Evolutionary conservation across 768 basidiomycete genomes (phyloP).

Genomic region (Rhizopogon rudus): DNA sequence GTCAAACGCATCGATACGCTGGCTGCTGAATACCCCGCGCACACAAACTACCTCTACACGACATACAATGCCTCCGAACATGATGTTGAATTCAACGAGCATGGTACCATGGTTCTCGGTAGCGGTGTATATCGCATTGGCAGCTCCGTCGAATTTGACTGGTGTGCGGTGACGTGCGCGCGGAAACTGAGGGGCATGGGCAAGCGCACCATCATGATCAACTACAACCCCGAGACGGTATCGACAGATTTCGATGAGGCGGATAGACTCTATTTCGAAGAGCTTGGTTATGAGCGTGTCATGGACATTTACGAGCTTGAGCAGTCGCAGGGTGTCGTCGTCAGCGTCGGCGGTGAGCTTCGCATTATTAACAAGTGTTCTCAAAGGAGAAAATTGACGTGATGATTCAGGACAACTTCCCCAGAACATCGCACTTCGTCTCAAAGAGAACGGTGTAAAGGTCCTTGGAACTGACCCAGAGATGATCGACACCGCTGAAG

Average conservation of each 20-base stretch:
- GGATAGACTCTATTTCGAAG: constrained; percentile 98
- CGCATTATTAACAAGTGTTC: constrained; percentile 1
- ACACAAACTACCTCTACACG: constrained; percentile 99
- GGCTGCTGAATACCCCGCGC: constrained; percentile 96
- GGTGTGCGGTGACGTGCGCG: constrained; percentile 99
- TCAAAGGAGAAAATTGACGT: background rate
- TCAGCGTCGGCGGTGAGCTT: constrained; percentile 87
- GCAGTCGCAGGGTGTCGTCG: constrained; percentile 86
- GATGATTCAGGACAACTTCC: constrained; percentile 79
- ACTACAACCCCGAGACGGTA: constrained; percentile 99
- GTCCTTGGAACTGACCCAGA: constrained; percentile 95
- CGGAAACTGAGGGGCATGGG: constrained; percentile 89
- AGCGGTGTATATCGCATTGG: constrained; percentile 98
- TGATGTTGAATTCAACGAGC: constrained; percentile 92
- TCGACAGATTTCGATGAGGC: constrained; percentile 99
- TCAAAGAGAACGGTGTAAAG: constrained; percentile 86
- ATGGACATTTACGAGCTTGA: constrained; percentile 99
- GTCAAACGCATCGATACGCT: constrained; percentile 99
- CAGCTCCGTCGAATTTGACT: constrained; percentile 98
- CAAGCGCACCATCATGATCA: constrained; percentile 96
- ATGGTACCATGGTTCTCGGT: constrained; percentile 99
- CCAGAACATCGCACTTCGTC: constrained; percentile 95
- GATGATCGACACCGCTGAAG: constrained; percentile 95
- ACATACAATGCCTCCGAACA: constrained; percentile 97
- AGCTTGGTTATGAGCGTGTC: constrained; percentile 94